Evolutionary conservation across 2,329 filamentous ascomycete genomes (phyloP).

Genomic region (Sporothrix inflata): DNA sequence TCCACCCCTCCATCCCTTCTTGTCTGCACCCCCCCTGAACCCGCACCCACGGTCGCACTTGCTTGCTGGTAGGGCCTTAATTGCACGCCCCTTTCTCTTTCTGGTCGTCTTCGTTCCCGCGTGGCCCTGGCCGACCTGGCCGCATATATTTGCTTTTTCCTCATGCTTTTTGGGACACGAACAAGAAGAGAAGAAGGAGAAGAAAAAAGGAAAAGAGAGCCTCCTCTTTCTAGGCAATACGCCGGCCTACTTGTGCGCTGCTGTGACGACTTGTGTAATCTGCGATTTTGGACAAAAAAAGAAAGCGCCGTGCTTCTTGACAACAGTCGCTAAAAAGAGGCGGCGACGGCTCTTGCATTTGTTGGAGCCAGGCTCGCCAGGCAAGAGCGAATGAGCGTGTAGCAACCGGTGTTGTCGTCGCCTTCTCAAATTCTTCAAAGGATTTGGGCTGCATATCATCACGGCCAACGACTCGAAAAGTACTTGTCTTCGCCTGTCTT

Average conservation of each 20-base stretch:
- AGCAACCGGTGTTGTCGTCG: not conserved
- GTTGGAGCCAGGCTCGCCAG: not conserved
- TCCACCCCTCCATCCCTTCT: slow-evolving; percentile 15
- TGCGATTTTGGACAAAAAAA: not conserved
- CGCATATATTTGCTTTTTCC: slow-evolving; percentile 6
- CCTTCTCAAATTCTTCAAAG: not conserved
- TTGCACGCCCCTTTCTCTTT: not conserved
- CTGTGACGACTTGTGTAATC: not conserved
- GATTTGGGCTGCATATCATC: slow-evolving; percentile 7
- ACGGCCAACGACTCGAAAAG: not conserved
- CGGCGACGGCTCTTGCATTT: not conserved
- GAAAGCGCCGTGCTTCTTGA: not conserved
- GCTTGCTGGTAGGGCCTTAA: not conserved
- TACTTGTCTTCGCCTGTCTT: not conserved
- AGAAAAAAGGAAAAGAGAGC: not conserved
- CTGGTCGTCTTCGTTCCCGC: not conserved
- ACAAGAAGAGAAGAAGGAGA: not conserved
- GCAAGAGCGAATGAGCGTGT: not conserved
- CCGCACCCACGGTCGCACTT: not conserved
- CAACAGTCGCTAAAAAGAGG: not conserved
- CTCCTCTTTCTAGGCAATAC: not conserved
- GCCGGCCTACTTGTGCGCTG: not conserved
- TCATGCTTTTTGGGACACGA: not conserved
- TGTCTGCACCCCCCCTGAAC: slow-evolving; percentile 9
- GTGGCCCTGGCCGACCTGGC: slow-evolving; percentile 1